Evolutionary conservation across 108 stramenopile species (phyloP).

Genomic region (Nannochloropsis gaditana): DNA sequence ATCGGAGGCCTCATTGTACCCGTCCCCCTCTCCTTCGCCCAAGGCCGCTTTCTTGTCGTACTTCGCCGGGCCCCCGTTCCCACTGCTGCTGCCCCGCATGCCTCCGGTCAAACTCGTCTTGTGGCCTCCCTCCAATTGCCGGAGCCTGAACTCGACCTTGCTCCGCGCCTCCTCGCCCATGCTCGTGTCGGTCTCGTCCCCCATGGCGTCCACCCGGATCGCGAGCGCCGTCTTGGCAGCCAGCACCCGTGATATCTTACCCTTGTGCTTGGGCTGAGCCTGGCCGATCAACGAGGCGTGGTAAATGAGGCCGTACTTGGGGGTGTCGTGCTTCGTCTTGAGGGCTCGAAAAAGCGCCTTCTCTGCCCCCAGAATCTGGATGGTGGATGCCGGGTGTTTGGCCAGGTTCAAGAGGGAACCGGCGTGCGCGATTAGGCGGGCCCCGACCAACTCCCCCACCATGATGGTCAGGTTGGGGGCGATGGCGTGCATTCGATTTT

Average conservation of each 20-base stretch:
- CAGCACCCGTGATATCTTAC: constrained; percentile 95
- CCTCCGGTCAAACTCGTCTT: constrained; percentile 50
- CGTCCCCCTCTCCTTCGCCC: constrained; percentile 40
- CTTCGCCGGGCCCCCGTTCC: neutral
- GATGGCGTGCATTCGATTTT: constrained; percentile 98
- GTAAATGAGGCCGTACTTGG: constrained; percentile 99
- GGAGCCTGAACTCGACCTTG: constrained; percentile 93
- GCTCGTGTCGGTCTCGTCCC: constrained; percentile 80
- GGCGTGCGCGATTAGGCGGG: constrained; percentile 96
- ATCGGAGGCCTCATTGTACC: constrained; percentile 31
- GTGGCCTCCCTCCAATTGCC: constrained; percentile 87
- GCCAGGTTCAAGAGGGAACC: constrained; percentile 97
- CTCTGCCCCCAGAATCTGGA: constrained; percentile 98
- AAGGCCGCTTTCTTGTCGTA: constrained; percentile 63
- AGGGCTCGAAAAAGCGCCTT: constrained; percentile 99
- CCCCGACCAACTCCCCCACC: constrained; percentile 97
- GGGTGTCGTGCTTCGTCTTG: constrained; percentile 99
- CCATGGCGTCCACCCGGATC: constrained; percentile 97
- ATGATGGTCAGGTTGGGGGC: constrained; percentile 99
- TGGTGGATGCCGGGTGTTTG: constrained; percentile 91
- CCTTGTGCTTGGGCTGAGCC: constrained; percentile 97
- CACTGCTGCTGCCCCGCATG: constrained; percentile 54
- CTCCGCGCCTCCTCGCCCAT: constrained; percentile 90
- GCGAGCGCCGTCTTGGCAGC: constrained; percentile 97
- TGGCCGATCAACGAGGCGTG: constrained; percentile 99